These are phyloP conservation scores for Aspergillus bombycis DNA, from an alignment of 2,329 filamentous ascomycete species.

Conservation along the genomic window DNA sequence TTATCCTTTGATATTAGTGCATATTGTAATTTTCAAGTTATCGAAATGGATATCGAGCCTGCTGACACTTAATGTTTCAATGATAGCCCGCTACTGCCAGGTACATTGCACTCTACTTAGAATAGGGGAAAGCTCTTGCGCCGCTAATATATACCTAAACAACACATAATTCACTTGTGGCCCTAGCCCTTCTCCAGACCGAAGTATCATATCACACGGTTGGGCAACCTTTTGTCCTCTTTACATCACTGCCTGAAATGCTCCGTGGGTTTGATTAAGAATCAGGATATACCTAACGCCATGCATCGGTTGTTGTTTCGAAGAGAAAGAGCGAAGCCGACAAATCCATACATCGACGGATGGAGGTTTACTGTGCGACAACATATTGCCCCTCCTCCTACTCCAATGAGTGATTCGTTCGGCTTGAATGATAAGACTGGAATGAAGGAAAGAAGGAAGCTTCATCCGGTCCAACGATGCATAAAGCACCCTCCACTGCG, in stretches of 20 bases:
- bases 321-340: background rate
- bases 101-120: background rate
- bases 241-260: background rate
- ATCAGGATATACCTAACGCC: background rate
- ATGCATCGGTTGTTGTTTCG: background rate
- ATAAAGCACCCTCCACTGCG: background rate
- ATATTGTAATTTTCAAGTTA: background rate
- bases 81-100: background rate
- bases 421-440: background rate
- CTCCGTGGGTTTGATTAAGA: background rate
- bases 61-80: background rate
- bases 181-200: background rate
- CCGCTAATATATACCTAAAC: background rate
- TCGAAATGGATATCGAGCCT: background rate
- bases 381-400: background rate
- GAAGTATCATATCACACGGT: background rate
- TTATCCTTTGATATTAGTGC: background rate
- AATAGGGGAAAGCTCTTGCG: background rate
- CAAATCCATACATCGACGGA: background rate
- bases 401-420: background rate
- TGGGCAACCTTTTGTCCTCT: background rate
- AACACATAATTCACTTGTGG: background rate
- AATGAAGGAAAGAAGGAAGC: background rate
- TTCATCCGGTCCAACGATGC: background rate
- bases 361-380: background rate